Evolutionary conservation across 768 basidiomycete genomes (phyloP), one percentile per base, ranked within the genome.

Genomic region (Serendipita vermifera): DNA sequence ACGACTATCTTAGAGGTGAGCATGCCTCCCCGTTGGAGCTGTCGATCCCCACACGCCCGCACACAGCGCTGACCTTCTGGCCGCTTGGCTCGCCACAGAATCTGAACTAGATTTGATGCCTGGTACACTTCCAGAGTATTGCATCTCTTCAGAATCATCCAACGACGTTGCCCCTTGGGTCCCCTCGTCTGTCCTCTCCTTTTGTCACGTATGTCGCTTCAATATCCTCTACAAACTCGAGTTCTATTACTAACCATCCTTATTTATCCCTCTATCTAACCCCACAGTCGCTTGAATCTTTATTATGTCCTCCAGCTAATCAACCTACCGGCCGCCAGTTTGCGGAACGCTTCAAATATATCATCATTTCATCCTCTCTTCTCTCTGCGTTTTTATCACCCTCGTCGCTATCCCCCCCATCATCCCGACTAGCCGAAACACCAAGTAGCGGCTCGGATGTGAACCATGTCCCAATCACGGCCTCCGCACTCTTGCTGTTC

Each of bases 271-370:
- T 29, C 31, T 48, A 38, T 26, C 48, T 38, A 33, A 35, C 39
- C 13, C 48, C 35, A 39, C 26, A 15, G 51, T 64, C 59, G 53
- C 29, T 48, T 59, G 43, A 57, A 56, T 56, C 43, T 35, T 48
- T 40, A 58, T 27, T 53, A 38, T 32, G 38, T 53, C 32, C 24
- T 26, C 7, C 46, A 38, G 56, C 40, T 35, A 61, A 55, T 43
- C 24, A 33, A 35, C 55, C 48, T 20, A 36, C 39, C 60, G 55
- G 60, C 29, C 48, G 60, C 43, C 15, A 75, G 17, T 84, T 87
- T 62, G 77, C 79, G 6, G 86, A 89, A 68, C 82, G 77, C 38
- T 87, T 89, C 77, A 87, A 87, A 66, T 88, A 87, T 74, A 79
- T 78, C 58, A 77, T 88, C 3, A 87, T 88, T 58, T 86, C 86